A percentile compares a stretch with the other conserved stretches of the same genome.
phyloP scores from a whole-genome alignment of 495 filamentous ascomycete species.

The Penicillium ochrochloron region DNA sequence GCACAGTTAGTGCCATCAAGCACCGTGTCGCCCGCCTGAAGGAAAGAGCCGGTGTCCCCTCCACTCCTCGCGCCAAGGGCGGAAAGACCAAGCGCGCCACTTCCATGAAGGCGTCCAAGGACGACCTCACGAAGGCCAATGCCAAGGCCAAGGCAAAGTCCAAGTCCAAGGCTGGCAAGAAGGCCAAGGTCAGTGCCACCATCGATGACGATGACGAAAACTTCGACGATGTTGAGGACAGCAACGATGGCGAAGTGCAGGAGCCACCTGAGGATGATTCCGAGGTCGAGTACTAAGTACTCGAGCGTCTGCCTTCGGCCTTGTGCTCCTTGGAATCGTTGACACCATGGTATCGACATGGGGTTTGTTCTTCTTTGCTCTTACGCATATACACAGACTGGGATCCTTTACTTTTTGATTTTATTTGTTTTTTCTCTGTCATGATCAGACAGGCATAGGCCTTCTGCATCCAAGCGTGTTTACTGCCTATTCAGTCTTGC shows the following conservation, averaged over 20 bases:
- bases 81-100: background rate
- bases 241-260: background rate
- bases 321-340: background rate
- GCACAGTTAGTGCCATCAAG: slow-evolving; percentile 17
- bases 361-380: background rate
- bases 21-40: slow-evolving; percentile 21
- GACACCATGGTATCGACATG: background rate
- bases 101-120: background rate
- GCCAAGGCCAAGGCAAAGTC: background rate
- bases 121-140: background rate
- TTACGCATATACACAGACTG: background rate
- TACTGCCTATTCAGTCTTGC: background rate
- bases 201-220: background rate
- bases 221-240: background rate
- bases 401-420: background rate
- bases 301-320: background rate
- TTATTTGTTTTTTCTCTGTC: background rate
- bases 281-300: background rate
- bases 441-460: background rate
- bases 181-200: background rate
- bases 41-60: slow-evolving; percentile 3
- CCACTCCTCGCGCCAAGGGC: background rate
- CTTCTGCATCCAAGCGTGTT: background rate
- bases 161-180: background rate
- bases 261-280: background rate